phyloP scores from a whole-genome alignment of 2,329 filamentous ascomycete genomes.

The Huntiella savannae region DNA sequence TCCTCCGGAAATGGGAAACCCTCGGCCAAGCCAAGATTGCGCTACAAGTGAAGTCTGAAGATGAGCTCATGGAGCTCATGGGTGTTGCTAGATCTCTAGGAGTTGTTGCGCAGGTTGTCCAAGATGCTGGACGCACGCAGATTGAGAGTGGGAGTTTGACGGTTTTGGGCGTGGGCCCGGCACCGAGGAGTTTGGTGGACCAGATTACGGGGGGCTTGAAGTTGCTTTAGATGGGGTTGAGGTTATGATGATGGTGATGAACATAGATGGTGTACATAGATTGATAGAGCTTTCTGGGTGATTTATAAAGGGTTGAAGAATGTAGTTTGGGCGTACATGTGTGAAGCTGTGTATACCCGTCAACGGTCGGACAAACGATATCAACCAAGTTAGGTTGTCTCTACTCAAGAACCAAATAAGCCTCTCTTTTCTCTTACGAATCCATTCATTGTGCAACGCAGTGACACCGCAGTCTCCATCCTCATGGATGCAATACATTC shows the following conservation, averaged over 20 bases:
- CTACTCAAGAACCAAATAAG: too few relatives aligned
- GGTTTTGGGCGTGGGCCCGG: conserved; percentile 67
- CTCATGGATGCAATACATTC: too few relatives aligned
- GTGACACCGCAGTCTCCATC: too few relatives aligned
- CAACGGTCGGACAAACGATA: too few relatives aligned
- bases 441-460: too few relatives aligned
- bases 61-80: conserved; percentile 56
- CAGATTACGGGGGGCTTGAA: conserved; percentile 71
- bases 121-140: conserved; percentile 92
- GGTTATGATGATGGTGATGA: neutral
- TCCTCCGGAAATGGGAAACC: conserved; percentile 71
- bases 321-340: too few relatives aligned
- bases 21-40: conserved; percentile 86
- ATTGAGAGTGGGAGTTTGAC: conserved; percentile 86
- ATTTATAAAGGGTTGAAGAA: neutral
- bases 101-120: conserved; percentile 72
- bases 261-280: neutral
- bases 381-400: too few relatives aligned
- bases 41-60: conserved; percentile 70
- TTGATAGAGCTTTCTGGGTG: neutral
- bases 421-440: too few relatives aligned
- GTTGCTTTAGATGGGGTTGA: conserved; percentile 37
- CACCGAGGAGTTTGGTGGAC: conserved; percentile 73
- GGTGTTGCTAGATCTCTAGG: conserved; percentile 67
- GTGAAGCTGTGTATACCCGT: too few relatives aligned